Base-by-base conservation (phyloP, 345 rosid genomes). In the Melastoma malabathricum region DNA sequence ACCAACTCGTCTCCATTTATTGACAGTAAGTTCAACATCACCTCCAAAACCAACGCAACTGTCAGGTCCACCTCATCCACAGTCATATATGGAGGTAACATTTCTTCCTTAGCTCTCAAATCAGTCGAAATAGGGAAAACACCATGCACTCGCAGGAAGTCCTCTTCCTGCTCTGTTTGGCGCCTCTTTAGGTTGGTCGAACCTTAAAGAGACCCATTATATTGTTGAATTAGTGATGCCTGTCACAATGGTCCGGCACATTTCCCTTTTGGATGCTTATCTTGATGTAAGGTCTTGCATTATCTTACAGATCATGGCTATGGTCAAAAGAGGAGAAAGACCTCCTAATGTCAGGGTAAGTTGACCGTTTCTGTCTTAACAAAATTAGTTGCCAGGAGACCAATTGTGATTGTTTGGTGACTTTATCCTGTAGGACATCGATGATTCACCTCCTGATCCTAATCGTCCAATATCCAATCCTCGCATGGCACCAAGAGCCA, bases 241-340 rank as follows among this genome's bases (percentile, higher is more conserved):
- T 34, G 41, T 2, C 1, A 34, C 41, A 34, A 34, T 8, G 12
- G 41, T 34, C 41, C 12, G 41, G 41, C 12, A 34, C 12, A 9
- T 34, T 34, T 34, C 41, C 41, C 6, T 34, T 34, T 34, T 34
- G 41, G 12, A 1, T 34, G 12, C 12, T 34, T 34, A 34, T 34
- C 41, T 34, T 12, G 12, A 34, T 47, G 19, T 39, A 18, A 49
- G 29, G 45, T 23, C 18, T 27, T 23, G 48, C 15, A 23, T 60
- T 45, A 18, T 51, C 4, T 51, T 70, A 72, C 79, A 93, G 97
- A 85, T 85, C 57, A 79, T 88, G 94, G 77, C 73, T 50, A 88
- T 93, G 99, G 69, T 93, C 55, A 94, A 76, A 63, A 79, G 97
- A 72, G 97, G 97, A 65, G 97, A 88, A 81, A 81, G 69, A 69